phyloP scores from a whole-genome alignment of 805 yeast species.

The Candida berthetii region DNA sequence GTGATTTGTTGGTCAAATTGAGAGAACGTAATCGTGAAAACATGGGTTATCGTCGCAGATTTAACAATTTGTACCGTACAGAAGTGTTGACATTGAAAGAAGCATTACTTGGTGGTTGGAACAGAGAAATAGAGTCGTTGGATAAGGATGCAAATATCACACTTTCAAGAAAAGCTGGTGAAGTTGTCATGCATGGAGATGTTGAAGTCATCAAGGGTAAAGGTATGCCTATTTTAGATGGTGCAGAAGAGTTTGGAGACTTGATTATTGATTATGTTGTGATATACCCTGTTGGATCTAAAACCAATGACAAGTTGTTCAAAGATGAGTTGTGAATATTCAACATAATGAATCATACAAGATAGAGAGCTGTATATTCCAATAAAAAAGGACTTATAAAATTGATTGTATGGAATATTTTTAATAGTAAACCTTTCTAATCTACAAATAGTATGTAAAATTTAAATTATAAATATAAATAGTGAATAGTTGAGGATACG shows the following conservation, averaged over 20 bases:
- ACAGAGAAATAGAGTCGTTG: constrained; percentile 55
- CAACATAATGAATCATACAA: too few species aligned
- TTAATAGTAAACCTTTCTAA: too few species aligned
- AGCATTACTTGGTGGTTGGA: constrained; percentile 79
- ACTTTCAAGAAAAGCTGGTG: constrained; percentile 41
- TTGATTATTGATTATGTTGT: constrained; percentile 43
- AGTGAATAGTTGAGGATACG: too few species aligned
- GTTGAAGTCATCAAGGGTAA: constrained; percentile 63
- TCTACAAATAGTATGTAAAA: too few species aligned
- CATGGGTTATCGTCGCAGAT: constrained; percentile 83
- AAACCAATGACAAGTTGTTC: constrained; percentile 7
- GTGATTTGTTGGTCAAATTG: constrained; percentile 64
- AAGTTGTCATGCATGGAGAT: constrained; percentile 56
- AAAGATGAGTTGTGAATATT: constrained; percentile 17
- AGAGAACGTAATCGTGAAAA: constrained; percentile 49
- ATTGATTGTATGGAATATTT: too few species aligned
- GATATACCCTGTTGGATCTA: constrained; percentile 34
- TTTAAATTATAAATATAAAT: too few species aligned
- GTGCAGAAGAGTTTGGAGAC: constrained; percentile 48
- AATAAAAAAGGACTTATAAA: too few species aligned
- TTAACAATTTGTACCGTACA: constrained; percentile 67
- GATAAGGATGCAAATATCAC: constrained; percentile 49
- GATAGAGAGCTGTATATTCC: too few species aligned
- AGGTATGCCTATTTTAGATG: constrained; percentile 75
- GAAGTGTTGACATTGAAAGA: constrained; percentile 72